phyloP scores from a whole-genome alignment of 2,329 filamentous ascomycete species.

The Anisogramma anomala region DNA sequence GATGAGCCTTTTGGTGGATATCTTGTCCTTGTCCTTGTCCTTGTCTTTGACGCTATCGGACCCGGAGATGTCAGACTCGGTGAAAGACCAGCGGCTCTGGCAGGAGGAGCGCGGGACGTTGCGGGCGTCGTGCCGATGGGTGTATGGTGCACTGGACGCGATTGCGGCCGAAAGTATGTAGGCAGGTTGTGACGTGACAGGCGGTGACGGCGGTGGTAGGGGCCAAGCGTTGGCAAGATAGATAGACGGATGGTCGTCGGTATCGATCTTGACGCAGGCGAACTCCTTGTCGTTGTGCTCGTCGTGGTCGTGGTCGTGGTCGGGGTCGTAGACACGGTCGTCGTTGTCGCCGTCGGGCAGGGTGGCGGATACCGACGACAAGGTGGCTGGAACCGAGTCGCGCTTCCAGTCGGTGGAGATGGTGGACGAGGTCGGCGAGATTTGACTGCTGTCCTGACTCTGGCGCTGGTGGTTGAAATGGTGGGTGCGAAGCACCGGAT shows the following conservation, averaged over 20 bases:
- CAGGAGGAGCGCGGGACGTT: slow-evolving; percentile 6
- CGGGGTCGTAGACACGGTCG: too few relatives aligned
- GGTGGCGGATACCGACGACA: slow-evolving; percentile 28
- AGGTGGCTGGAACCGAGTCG: slow-evolving; percentile 42
- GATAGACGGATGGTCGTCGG: slow-evolving; percentile 1
- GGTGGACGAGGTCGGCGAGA: slow-evolving; percentile 18
- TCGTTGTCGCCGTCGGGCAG: slow-evolving; percentile 15
- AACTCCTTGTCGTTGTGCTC: slow-evolving; percentile 14
- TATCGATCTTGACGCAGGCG: slow-evolving; percentile 5
- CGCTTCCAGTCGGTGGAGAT: slow-evolving; percentile 36
- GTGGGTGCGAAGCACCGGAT: background rate
- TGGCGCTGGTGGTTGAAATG: slow-evolving; percentile 32
- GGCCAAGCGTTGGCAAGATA: slow-evolving; percentile 5
- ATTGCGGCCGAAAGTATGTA: slow-evolving; percentile 1
- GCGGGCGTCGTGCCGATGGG: slow-evolving; percentile 5
- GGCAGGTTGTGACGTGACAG: background rate
- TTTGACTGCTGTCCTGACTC: slow-evolving; percentile 5
- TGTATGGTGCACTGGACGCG: slow-evolving; percentile 7
- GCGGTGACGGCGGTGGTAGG: background rate
- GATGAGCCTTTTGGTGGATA: slow-evolving; percentile 8
- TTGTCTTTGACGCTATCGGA: background rate
- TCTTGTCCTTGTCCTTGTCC: background rate
- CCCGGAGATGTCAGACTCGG: slow-evolving; percentile 10
- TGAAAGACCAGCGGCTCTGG: slow-evolving; percentile 15
- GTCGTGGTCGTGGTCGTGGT: too few relatives aligned